These are phyloP conservation scores for Euphorbia pulcherrima DNA, from an alignment of 345 rosid species.

Conservation along the genomic window DNA sequence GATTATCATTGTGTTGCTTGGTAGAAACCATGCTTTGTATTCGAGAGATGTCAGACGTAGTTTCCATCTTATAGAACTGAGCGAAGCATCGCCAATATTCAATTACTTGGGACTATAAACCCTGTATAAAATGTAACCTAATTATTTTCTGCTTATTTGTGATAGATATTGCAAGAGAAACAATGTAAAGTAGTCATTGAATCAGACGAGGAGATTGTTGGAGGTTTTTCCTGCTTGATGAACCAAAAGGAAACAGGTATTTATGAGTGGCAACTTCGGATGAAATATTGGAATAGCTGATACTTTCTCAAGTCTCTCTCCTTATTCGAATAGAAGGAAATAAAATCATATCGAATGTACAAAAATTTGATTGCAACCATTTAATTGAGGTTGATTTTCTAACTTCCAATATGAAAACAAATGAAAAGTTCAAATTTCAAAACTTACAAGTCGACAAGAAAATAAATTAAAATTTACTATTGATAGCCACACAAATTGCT, in stretches of 20 bases:
- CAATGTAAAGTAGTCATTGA: slow-evolving; percentile 41
- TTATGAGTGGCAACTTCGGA: neutral
- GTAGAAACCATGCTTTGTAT: neutral
- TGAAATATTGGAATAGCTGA: slow-evolving; percentile 1
- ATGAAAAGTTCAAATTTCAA: neutral
- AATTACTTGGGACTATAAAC: neutral
- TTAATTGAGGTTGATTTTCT: neutral
- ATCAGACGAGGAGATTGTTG: slow-evolving; percentile 77
- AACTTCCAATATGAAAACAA: neutral
- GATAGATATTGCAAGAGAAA: slow-evolving; percentile 41
- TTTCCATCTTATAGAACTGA: neutral
- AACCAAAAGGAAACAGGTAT: slow-evolving; percentile 55
- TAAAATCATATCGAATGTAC: neutral
- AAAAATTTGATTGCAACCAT: neutral
- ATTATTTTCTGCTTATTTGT: neutral
- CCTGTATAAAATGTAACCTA: neutral
- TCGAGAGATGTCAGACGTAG: neutral
- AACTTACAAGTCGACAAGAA: neutral
- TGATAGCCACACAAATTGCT: neutral
- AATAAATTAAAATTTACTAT: neutral
- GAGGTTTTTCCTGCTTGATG: slow-evolving; percentile 69
- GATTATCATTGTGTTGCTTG: neutral
- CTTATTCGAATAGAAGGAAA: neutral
- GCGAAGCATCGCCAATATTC: neutral
- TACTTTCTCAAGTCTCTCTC: neutral